Base-by-base conservation (phyloP, 176 grass and related monocot genomes). In the Oryza coarctata region DNA sequence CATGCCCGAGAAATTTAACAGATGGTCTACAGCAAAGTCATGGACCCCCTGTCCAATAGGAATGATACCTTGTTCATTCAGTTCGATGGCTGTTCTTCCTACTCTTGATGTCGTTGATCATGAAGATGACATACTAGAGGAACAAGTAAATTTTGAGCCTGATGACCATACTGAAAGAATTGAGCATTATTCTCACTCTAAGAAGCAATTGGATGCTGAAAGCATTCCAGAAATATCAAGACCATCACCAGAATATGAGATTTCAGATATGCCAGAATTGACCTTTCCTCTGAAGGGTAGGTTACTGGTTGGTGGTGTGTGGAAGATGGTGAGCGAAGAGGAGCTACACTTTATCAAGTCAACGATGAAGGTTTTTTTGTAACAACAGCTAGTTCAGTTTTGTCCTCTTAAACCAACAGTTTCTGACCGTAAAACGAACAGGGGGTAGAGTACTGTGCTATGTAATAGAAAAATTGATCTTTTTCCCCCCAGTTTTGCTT, bases 21-120 rank as follows among this genome's bases (percentile, higher is more conserved):
- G 73, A 69, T 99, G 96, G 93, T 89, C 76, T 70, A 12, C 93
- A 63, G 60, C 85, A 0, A 90, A 91, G 73, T 91, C 87, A 5
- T 99, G 96, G 93, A 93, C 79, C 27, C 85, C 90, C 32, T 95
- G 96, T 80, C 93, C 93, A 0, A 88, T 98, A 61, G 93, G 92
- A 33, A 98, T 91, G 83, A 20, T 95, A 79, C 88, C 96, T 11
- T 98, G 96, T 75, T 95, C 87, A 72, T 95, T 90, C 86, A 98
- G 96, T 90, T 98, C 93, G 65, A 88, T 79, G 86, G 72, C 85
- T 82, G 83, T 98, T 79, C 85, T 93, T 83, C 93, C 93, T 47
- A 57, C 60, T 72, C 88, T 95, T 45, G 90, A 93, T 80, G 49
- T 36, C 12, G 4, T 68, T 3, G 31, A 75, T 77, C 32, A 36